phyloP scores from a whole-genome alignment of 2,329 filamentous ascomycete species.

The Trichothecium roseum region DNA sequence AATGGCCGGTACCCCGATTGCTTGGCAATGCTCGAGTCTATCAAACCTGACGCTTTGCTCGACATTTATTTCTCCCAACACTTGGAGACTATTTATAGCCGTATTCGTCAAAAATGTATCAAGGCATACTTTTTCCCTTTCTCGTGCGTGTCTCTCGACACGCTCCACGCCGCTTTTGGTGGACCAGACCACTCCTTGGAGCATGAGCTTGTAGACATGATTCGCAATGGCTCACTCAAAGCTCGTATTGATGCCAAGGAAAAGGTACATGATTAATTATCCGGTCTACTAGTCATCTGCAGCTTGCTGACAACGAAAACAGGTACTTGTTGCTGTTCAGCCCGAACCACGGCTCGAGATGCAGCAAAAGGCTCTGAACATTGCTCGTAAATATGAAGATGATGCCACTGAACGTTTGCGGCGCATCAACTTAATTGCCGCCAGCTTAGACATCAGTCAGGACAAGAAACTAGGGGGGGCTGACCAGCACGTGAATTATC shows the following conservation, averaged over 20 bases:
- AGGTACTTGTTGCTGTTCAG: constrained; percentile 65
- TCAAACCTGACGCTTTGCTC: constrained; percentile 77
- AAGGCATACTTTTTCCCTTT: constrained; percentile 89
- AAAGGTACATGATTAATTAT: constrained; percentile 35
- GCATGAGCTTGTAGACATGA: constrained; percentile 68
- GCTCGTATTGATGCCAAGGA: constrained; percentile 81
- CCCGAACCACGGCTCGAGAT: constrained; percentile 57
- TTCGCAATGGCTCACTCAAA: constrained; percentile 58
- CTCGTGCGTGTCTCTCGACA: constrained; percentile 72
- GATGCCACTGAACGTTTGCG: constrained; percentile 68
- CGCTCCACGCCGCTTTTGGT: constrained; percentile 68
- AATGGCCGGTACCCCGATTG: constrained; percentile 83
- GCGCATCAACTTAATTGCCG: constrained; percentile 63
- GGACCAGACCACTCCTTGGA: constrained; percentile 53
- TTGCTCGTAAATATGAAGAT: constrained; percentile 60
- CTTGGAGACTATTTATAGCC: constrained; percentile 56
- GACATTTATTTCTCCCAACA: constrained; percentile 78
- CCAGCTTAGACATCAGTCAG: constrained; percentile 57
- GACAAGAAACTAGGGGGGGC: constrained; percentile 11
- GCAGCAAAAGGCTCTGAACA: constrained; percentile 58
- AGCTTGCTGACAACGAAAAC: constrained; percentile 6
- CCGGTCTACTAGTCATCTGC: background rate
- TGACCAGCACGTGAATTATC: constrained; percentile 12
- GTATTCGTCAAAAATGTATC: constrained; percentile 83
- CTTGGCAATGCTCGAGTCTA: constrained; percentile 70